Percentiles rank a stretch among this genome's conserved stretches.
Evolutionary conservation across 2,329 filamentous ascomycete genomes (phyloP).

Genomic region (Hypoxylon sp.): DNA sequence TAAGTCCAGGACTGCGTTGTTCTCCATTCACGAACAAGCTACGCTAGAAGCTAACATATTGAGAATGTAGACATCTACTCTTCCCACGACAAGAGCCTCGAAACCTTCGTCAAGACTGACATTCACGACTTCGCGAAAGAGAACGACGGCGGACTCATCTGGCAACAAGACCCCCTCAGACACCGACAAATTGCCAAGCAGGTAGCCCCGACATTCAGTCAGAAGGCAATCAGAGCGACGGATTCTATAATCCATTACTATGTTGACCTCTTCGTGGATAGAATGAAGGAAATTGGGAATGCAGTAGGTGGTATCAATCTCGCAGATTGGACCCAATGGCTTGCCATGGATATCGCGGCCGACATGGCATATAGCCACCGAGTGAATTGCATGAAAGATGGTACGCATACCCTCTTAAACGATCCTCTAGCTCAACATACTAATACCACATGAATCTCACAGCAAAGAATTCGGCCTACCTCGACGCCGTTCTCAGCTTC

Average conservation of each 20-base stretch:
- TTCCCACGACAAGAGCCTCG: slow-evolving; percentile 19
- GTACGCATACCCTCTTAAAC: background rate
- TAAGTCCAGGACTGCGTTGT: too few relatives aligned
- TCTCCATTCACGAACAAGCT: too few relatives aligned
- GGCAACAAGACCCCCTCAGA: slow-evolving; percentile 32
- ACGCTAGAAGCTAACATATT: too few relatives aligned
- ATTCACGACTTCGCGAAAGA: too few relatives aligned
- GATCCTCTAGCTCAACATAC: background rate
- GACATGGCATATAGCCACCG: slow-evolving; percentile 39
- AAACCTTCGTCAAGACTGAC: slow-evolving; percentile 31
- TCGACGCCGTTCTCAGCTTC: slow-evolving; percentile 25
- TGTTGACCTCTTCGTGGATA: slow-evolving; percentile 26
- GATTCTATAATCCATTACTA: slow-evolving; percentile 28
- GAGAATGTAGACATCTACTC: slow-evolving; percentile 19
- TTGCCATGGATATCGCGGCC: slow-evolving; percentile 41
- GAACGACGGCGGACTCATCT: slow-evolving; percentile 35
- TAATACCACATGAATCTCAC: background rate
- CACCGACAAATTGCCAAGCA: slow-evolving; percentile 36
- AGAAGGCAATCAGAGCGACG: slow-evolving; percentile 20
- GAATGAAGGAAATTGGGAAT: slow-evolving; percentile 7
- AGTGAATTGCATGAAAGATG: slow-evolving; percentile 39
- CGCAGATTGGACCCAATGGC: slow-evolving; percentile 34
- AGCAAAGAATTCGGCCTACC: slow-evolving; percentile 19
- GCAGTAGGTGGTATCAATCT: too few relatives aligned
- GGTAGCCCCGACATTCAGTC: slow-evolving; percentile 34